Base-by-base conservation (phyloP, 139 green algal species). In the Chlorella sp. region DNA sequence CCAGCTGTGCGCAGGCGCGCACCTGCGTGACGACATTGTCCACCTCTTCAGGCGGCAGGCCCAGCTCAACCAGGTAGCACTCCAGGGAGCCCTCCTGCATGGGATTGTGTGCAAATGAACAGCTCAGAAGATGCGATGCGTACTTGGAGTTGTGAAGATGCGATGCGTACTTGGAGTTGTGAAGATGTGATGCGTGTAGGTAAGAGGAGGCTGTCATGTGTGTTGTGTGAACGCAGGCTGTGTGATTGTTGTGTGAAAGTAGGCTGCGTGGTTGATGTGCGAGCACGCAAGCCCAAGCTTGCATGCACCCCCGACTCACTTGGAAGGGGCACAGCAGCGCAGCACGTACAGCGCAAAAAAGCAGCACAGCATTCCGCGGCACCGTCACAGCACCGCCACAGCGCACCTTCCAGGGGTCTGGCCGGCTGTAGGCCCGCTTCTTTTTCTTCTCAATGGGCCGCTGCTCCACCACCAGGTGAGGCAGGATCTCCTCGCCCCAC, bases 401-500 rank as follows among this genome's bases (percentile, higher is more conserved):
- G 51, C 38, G 21, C 60, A 71, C 83, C 64, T 83, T 69, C 63
- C 83, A 78, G 15, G 64, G 74, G 63, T 83, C 83, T 4, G 83
- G 65, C n/a, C 55, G 74, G 1, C 41, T 47, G 84, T 64, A 86
- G 16, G 55, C 72, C 12, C 72, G 57, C 72, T 76, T 74, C 69
- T 71, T 86, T 3, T 78, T 68, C 36, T 67, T 68, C 30, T 74
- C 62, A 68, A 91, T 30, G 21, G 83, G 78, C 38, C 87, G 85
- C 79, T 88, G 81, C 84, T 93, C 89, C 36, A 94, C 69, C 13
- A 65, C 85, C 0, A 93, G 13, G 69, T 88, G 86, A 0, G 92
- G 92, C 3, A 95, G 79, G 36, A 95, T 88, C 57, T 93, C 92
- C 80, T 95, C 92, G 4, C 76, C 89, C 92, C 92, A 95, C 18